Conservation (phyloP, 129 eudicot genomes). For the Pittosporum tobira region DNA sequence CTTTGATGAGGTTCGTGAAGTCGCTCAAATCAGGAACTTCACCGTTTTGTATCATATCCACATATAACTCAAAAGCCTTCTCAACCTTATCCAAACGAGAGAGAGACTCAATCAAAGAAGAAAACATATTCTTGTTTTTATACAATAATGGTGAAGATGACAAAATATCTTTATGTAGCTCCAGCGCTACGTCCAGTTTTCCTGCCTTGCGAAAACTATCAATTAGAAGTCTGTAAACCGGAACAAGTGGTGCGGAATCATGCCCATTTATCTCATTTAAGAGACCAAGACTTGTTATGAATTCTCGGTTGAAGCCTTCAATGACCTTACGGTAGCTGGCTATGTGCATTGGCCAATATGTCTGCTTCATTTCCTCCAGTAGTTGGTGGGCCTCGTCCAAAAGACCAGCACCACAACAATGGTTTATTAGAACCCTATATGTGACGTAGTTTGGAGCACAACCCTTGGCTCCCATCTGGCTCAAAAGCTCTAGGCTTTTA, state of each 20-base stretch:
- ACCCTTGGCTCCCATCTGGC: conserved; percentile 54
- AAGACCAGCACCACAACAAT: conserved; percentile 52
- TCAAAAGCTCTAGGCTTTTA: conserved; percentile 60
- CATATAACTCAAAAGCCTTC: conserved; percentile 65
- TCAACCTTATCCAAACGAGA: conserved; percentile 53
- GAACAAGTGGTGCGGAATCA: conserved; percentile 45
- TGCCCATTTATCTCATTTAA: conserved; percentile 43
- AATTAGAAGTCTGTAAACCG: conserved; percentile 58
- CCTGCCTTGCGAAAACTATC: conserved; percentile 72
- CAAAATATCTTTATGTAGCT: conserved; percentile 53
- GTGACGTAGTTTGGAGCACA: conserved; percentile 92
- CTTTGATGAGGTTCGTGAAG: conserved; percentile 56
- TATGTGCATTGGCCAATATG: conserved; percentile 69
- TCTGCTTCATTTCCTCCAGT: conserved; percentile 86
- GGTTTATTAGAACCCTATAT: conserved; percentile 58
- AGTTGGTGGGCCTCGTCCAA: conserved; percentile 67
- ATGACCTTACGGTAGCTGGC: conserved; percentile 62
- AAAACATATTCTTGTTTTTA: conserved; percentile 24
- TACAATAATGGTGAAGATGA: conserved; percentile 25
- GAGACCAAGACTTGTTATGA: conserved; percentile 46
- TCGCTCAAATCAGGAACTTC: conserved; percentile 44
- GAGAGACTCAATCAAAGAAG: conserved; percentile 63
- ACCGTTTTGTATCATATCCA: conserved; percentile 55
- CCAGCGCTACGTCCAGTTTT: conserved; percentile 54
- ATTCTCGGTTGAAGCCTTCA: conserved; percentile 76